A percentile compares a stretch with the other conserved stretches of the same genome.
Conservation (phyloP, 495 filamentous ascomycete species). For the Friedmanniomyces endolithicus region DNA sequence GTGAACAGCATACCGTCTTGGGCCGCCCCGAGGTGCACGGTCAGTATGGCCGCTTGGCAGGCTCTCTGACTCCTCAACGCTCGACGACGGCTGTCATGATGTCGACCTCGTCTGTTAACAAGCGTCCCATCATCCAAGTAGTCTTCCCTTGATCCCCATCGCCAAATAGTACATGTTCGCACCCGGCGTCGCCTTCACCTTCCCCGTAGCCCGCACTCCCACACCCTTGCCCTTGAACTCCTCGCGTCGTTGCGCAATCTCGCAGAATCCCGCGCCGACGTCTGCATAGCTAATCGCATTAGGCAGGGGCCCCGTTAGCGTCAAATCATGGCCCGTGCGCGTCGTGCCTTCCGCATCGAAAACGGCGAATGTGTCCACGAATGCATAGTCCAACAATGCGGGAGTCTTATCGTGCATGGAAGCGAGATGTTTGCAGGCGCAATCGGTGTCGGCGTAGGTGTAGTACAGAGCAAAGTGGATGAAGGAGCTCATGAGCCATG, state of each 20-base stretch:
- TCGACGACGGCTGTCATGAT: too few relatives aligned
- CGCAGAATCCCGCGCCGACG: constrained; percentile 15
- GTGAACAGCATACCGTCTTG: too few relatives aligned
- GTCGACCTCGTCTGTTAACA: too few relatives aligned
- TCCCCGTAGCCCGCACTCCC: constrained; percentile 12
- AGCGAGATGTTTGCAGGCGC: constrained; percentile 1
- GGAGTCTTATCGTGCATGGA: background rate
- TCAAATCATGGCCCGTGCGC: constrained; percentile 10
- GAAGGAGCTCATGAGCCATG: constrained; percentile 1
- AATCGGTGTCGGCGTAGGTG: constrained; percentile 14
- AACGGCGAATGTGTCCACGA: constrained; percentile 12
- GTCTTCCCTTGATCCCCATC: constrained; percentile 9
- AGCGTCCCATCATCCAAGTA: constrained; percentile 6
- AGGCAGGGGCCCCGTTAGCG: background rate
- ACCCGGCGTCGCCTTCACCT: constrained; percentile 13
- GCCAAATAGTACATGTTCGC: constrained; percentile 3
- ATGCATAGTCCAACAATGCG: constrained; percentile 14
- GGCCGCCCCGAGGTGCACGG: too few relatives aligned
- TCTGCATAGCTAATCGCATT: constrained; percentile 14
- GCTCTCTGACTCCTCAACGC: too few relatives aligned
- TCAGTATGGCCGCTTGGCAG: too few relatives aligned
- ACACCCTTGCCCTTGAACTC: constrained; percentile 20
- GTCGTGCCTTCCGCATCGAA: constrained; percentile 15
- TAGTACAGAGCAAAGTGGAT: constrained; percentile 9
- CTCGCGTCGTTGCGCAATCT: constrained; percentile 14